Evolutionary conservation across 2,329 filamentous ascomycete species (phyloP).

Genomic region (Aspergillus viridinutans): DNA sequence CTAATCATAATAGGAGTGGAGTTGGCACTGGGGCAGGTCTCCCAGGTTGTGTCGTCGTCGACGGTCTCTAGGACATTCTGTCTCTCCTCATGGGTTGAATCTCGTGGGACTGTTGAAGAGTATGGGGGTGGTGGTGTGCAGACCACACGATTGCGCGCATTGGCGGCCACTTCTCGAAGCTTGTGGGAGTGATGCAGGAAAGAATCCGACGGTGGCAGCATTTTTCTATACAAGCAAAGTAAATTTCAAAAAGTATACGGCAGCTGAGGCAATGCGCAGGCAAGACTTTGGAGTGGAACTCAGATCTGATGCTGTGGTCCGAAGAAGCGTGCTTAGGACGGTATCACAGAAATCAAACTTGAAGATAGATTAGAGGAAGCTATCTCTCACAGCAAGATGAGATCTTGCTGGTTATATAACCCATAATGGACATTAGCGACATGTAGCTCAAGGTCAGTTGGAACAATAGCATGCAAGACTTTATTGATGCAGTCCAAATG

Average conservation of each 20-base stretch:
- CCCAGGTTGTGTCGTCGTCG: slow-evolving; percentile 12
- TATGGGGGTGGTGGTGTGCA: slow-evolving; percentile 23
- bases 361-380: background rate
- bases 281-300: background rate
- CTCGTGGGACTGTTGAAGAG: slow-evolving; percentile 4
- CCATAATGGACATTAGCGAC: background rate
- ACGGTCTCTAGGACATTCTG: slow-evolving; percentile 9
- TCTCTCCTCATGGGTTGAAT: slow-evolving; percentile 2
- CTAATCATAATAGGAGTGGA: slow-evolving; percentile 26
- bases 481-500: background rate
- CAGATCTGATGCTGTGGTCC: background rate
- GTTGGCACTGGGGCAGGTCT: background rate
- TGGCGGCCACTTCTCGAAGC: slow-evolving; percentile 19
- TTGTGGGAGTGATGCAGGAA: slow-evolving; percentile 26
- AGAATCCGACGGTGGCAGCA: slow-evolving; percentile 28
- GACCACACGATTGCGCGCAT: slow-evolving; percentile 10
- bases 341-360: background rate
- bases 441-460: background rate
- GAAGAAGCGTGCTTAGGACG: background rate
- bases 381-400: background rate
- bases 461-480: slow-evolving; percentile 1
- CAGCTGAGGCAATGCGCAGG: background rate
- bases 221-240: slow-evolving; percentile 4
- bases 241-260: background rate
- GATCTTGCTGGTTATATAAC: background rate